Base-by-base conservation (phyloP, 495 filamentous ascomycete genomes). In the Immersiella caudata region DNA sequence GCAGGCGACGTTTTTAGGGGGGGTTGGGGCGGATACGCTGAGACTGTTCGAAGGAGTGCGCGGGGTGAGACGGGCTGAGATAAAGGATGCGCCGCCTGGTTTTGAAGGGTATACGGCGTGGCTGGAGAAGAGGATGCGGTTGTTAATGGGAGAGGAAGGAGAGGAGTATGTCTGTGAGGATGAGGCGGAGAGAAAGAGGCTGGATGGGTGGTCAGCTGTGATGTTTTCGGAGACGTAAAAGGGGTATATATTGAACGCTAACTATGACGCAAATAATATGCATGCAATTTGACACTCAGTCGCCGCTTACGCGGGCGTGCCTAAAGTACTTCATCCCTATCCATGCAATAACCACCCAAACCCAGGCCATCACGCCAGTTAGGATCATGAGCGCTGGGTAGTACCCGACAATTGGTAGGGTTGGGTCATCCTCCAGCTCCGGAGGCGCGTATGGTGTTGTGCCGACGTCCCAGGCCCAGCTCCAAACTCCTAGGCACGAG, bases 271-370 rank as follows among this genome's bases (percentile, higher is more conserved):
- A 46, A 46, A 14, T 46, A 46, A 46, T 46, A 46, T 46, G 11
- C 40, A 46, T 18, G 40, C 40, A 46, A 14, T 12, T 46, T 2
- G 40, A 46, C 16, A 18, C 16, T 73, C 66, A 84, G 67, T 84
- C 82, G 18, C 79, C 79, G 49, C 76, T 80, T 21, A 97, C 96
- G 79, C 96, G 95, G 6, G 95, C 94, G 85, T 99, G 95, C 73
- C 92, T 89, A 73, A 99, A 99, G 79, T 97, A 98, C 78, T 99
- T 99, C 94, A 99, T 97, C 5, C 95, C 95, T 21, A 97, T 87
- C 95, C 95, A 99, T 16, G 96, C 96, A 64, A 96, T 88, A 35
- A 94, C 87, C 33, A 98, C 94, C 95, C 95, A 99, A 26, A 97
- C 93, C 95, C 95, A 99, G 6, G 93, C 92, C 94, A 99, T 97